Evolutionary conservation across 345 rosid species (phyloP).

Genomic region (Hevea brasiliensis): DNA sequence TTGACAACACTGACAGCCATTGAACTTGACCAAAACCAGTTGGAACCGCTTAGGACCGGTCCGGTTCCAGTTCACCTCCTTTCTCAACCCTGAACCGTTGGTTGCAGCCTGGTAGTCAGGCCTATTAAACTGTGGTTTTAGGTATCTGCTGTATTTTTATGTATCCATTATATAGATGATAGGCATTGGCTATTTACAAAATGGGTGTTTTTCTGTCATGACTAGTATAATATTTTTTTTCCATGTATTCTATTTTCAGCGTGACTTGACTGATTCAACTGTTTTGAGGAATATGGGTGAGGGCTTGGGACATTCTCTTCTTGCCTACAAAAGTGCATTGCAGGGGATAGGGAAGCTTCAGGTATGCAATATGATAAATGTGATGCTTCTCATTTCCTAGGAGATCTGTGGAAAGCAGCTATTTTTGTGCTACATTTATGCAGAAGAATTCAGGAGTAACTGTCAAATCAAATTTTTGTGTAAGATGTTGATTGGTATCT

Average conservation of each 20-base stretch:
- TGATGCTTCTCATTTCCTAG: background rate
- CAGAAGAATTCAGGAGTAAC: background rate
- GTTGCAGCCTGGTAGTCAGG: too few relatives aligned
- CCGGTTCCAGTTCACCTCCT: too few relatives aligned
- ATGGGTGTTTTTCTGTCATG: background rate
- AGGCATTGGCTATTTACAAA: background rate
- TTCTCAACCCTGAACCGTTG: too few relatives aligned
- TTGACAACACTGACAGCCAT: too few relatives aligned
- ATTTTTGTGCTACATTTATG: too few relatives aligned
- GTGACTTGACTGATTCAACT: constrained; percentile 94
- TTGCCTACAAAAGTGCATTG: constrained; percentile 85
- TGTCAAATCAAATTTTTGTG: background rate
- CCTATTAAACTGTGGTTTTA: background rate
- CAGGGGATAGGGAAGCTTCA: constrained; percentile 86
- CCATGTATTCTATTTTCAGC: constrained; percentile 45
- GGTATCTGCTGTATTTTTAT: background rate
- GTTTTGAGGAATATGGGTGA: constrained; percentile 92
- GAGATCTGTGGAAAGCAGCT: constrained; percentile 2
- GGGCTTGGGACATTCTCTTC: constrained; percentile 93
- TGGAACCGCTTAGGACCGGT: too few relatives aligned
- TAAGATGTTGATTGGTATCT: background rate
- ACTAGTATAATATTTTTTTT: background rate
- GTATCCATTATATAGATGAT: background rate
- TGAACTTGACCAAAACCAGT: too few relatives aligned
- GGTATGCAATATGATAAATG: constrained; percentile 41